phyloP scores from a whole-genome alignment of 179 eudicot species.

The Sideroxylon spinosum region DNA sequence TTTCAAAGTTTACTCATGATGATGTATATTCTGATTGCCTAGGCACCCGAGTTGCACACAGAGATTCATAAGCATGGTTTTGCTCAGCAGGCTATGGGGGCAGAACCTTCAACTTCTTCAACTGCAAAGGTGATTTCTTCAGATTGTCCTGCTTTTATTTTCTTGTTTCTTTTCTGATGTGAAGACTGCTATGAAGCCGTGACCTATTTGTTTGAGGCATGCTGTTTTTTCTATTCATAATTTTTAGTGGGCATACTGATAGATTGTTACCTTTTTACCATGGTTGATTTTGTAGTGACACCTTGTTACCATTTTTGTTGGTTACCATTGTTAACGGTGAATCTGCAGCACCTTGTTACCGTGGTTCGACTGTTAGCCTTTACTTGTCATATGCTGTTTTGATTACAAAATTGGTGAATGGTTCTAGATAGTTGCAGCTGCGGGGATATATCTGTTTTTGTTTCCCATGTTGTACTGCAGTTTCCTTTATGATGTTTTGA shows the following conservation, averaged over 20 bases:
- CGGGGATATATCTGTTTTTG: neutral
- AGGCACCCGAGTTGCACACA: slow-evolving; percentile 77
- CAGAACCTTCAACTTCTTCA: slow-evolving; percentile 60
- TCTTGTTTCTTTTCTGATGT: neutral
- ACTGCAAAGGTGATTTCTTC: slow-evolving; percentile 47
- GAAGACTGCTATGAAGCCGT: neutral
- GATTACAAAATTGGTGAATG: neutral
- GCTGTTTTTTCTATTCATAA: too few species aligned
- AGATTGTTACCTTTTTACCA: neutral
- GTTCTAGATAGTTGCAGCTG: neutral
- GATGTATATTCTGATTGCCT: slow-evolving; percentile 4
- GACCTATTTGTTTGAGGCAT: neutral
- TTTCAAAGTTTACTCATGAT: neutral
- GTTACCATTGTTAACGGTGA: neutral
- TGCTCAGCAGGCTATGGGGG: slow-evolving; percentile 39
- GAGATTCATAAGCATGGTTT: slow-evolving; percentile 64
- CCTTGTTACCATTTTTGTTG: neutral
- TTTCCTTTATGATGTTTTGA: neutral
- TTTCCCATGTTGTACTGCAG: neutral
- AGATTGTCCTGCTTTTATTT: neutral
- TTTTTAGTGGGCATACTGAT: neutral
- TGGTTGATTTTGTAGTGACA: neutral
- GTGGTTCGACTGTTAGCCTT: too few species aligned
- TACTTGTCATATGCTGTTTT: neutral
- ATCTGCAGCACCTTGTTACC: too few species aligned